Evolutionary conservation across 495 filamentous ascomycete species (phyloP).

Genomic region (Aspergillus asperescens): DNA sequence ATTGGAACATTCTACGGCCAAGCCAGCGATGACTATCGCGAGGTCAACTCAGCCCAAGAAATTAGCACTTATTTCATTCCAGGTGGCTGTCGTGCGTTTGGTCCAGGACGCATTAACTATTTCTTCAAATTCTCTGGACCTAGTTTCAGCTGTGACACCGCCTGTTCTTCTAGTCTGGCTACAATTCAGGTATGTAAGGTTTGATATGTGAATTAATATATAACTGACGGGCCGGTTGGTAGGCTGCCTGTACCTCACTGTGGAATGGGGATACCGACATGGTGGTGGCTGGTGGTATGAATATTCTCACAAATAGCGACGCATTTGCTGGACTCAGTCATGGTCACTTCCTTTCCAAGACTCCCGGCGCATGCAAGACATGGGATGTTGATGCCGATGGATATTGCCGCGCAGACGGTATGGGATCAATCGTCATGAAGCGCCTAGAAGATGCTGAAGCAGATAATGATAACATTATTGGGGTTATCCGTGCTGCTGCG

Average conservation of each 20-base stretch:
- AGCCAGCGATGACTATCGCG: slow-evolving; percentile 72
- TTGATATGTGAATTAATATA: background rate
- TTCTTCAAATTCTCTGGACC: slow-evolving; percentile 67
- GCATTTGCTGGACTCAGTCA: slow-evolving; percentile 62
- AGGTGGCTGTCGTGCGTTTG: slow-evolving; percentile 66
- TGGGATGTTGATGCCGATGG: slow-evolving; percentile 66
- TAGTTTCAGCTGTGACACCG: slow-evolving; percentile 68
- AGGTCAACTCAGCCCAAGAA: slow-evolving; percentile 66
- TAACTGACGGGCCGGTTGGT: background rate
- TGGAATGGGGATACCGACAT: slow-evolving; percentile 65
- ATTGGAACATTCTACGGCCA: slow-evolving; percentile 77
- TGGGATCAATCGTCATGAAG: slow-evolving; percentile 43
- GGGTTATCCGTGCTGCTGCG: slow-evolving; percentile 30
- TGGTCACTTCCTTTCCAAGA: slow-evolving; percentile 67
- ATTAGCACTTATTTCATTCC: slow-evolving; percentile 78
- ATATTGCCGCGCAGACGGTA: slow-evolving; percentile 57
- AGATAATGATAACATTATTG: slow-evolving; percentile 44
- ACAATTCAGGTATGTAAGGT: slow-evolving; percentile 49
- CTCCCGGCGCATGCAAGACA: slow-evolving; percentile 57
- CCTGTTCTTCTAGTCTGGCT: slow-evolving; percentile 69
- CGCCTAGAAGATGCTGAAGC: slow-evolving; percentile 42
- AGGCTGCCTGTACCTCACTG: slow-evolving; percentile 57
- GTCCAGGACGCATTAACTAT: slow-evolving; percentile 50
- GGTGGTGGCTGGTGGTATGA: slow-evolving; percentile 67
- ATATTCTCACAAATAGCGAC: slow-evolving; percentile 63